These are phyloP conservation scores for Hyphopichia burtonii DNA, from an alignment of 1,139 yeast genomes.

Conservation along the genomic window DNA sequence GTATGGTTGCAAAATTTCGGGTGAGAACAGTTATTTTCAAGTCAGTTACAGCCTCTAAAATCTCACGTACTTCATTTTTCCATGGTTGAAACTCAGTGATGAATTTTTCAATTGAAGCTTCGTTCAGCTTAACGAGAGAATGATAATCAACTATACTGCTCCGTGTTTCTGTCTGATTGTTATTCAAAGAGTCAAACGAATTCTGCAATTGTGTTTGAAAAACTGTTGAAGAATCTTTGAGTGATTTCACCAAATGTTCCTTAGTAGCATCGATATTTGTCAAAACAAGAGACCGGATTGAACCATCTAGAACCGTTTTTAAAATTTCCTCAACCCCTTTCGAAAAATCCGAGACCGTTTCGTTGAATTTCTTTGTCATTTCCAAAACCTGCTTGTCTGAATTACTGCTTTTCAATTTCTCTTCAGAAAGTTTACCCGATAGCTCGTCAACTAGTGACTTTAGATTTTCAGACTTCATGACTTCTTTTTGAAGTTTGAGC, in stretches of 20 bases:
- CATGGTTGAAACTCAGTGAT: neutral
- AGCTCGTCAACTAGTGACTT: neutral
- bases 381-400: neutral
- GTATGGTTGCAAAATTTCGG: neutral
- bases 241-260: neutral
- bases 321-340: neutral
- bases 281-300: neutral
- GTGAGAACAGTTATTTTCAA: neutral
- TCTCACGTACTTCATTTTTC: neutral
- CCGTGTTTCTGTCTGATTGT: neutral
- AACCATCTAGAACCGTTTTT: neutral
- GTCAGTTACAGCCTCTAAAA: neutral
- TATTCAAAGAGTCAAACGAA: too few relatives aligned
- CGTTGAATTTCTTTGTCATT: neutral
- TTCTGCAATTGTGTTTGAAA: too few relatives aligned
- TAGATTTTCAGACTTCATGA: neutral
- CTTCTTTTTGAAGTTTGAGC: neutral
- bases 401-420: neutral
- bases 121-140: neutral
- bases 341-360: neutral
- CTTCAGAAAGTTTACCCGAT: conserved; percentile 1
- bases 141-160: neutral
- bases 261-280: neutral
- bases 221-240: too few relatives aligned
- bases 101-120: neutral